phyloP scores from a whole-genome alignment of 1,284 basidiomycete genomes.

The Rhodotorula glutinis region DNA sequence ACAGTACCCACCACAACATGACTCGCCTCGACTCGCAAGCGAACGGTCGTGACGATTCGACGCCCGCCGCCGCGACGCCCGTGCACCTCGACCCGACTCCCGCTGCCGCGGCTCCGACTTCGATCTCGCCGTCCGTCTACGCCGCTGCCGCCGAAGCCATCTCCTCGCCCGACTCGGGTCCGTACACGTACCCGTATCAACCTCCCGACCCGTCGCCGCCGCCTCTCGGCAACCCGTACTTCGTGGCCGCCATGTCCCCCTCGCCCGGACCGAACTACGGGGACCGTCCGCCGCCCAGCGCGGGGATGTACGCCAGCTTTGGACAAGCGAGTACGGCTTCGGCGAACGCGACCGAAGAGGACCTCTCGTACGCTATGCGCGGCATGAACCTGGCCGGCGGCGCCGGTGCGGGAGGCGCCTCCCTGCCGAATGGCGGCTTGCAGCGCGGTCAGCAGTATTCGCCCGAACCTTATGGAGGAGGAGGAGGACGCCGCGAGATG shows the following conservation, averaged over 20 bases:
- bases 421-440: background rate
- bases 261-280: background rate
- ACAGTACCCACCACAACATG: background rate
- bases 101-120: background rate
- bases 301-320: conserved; percentile 8
- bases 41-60: no score
- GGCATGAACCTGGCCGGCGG: conserved; percentile 16
- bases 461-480: conserved; percentile 12
- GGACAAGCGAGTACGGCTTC: conserved; percentile 1
- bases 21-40: no score
- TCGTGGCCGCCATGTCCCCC: conserved; percentile 14
- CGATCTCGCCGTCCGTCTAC: conserved; percentile 1
- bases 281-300: conserved; percentile 3
- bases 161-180: conserved; percentile 8
- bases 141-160: conserved; percentile 7
- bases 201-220: conserved; percentile 26
- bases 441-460: conserved; percentile 11
- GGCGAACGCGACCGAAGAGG: conserved; percentile 27
- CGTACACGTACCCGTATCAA: conserved; percentile 22
- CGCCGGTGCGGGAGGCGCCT: background rate
- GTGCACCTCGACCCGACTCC: no score
- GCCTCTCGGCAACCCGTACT: conserved; percentile 28
- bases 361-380: conserved; percentile 28
- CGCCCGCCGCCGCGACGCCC: no score
- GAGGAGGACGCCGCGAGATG: conserved; percentile 4